Percentiles rank a stretch among this genome's conserved stretches.
These are phyloP conservation scores for Micromonas pusilla DNA, from an alignment of 139 green algal species.

Conservation along the genomic window DNA sequence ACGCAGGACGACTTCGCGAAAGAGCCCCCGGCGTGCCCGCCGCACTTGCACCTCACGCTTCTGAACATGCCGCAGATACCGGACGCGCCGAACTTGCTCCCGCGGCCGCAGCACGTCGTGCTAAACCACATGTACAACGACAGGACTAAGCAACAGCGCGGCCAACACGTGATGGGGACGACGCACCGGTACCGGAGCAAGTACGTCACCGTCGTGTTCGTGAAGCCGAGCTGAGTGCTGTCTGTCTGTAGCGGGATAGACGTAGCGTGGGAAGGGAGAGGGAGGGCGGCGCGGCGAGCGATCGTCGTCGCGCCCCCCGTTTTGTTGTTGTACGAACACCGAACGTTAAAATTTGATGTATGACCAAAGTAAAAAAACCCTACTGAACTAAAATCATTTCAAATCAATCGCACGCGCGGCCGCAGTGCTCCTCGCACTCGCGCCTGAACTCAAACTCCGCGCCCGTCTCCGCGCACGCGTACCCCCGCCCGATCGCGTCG, in stretches of 20 bases:
- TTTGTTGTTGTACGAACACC: too few species aligned
- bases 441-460: background rate
- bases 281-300: too few species aligned
- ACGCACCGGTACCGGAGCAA: conserved; percentile 91
- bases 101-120: conserved; percentile 94
- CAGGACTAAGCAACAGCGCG: conserved; percentile 44
- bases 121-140: conserved; percentile 85
- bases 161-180: conserved; percentile 72
- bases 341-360: too few species aligned
- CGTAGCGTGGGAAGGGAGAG: too few species aligned
- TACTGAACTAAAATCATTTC: too few species aligned
- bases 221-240: conserved; percentile 15
- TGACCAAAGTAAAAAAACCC: too few species aligned
- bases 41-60: conserved; percentile 92
- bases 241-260: too few species aligned
- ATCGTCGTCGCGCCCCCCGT: too few species aligned
- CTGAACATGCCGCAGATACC: conserved; percentile 82
- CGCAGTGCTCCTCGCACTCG: background rate
- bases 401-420: too few species aligned
- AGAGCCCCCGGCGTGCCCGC: conserved; percentile 86
- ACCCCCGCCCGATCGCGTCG: background rate
- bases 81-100: conserved; percentile 72
- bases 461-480: background rate
- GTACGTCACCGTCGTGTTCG: conserved; percentile 89
- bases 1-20: conserved; percentile 89